Evolutionary conservation across 192 early-diverging fungal species (phyloP).

Genomic region (Coemansia sp.): DNA sequence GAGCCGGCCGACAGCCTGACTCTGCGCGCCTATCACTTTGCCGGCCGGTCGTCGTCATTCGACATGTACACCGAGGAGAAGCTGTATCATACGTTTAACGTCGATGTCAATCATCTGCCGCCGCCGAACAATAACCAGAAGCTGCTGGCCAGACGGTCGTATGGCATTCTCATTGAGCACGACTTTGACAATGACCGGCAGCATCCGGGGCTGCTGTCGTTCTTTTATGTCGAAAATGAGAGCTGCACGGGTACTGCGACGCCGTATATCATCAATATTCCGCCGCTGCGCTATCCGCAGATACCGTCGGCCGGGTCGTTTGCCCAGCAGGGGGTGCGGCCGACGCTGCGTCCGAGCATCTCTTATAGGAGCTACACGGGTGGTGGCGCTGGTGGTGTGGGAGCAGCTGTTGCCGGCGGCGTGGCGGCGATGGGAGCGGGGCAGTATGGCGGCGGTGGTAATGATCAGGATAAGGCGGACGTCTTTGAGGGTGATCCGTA

Average conservation of each 20-base stretch:
- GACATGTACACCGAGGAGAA: slow-evolving; percentile 66
- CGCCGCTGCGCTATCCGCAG: slow-evolving; percentile 44
- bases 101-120: slow-evolving; percentile 57
- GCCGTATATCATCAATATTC: slow-evolving; percentile 47
- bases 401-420: neutral
- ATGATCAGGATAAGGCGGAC: neutral
- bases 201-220: slow-evolving; percentile 40
- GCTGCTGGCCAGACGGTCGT: slow-evolving; percentile 60
- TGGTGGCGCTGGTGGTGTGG: slow-evolving; percentile 2
- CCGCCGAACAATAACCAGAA: slow-evolving; percentile 53
- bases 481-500: slow-evolving; percentile 28
- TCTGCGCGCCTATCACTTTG: slow-evolving; percentile 58
- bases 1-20: slow-evolving; percentile 64
- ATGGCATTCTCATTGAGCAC: slow-evolving; percentile 50
- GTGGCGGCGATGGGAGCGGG: neutral
- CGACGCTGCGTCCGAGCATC: slow-evolving; percentile 20
- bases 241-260: slow-evolving; percentile 40
- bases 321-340: slow-evolving; percentile 11
- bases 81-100: slow-evolving; percentile 67
- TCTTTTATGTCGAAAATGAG: slow-evolving; percentile 53
- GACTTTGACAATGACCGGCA: slow-evolving; percentile 48
- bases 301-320: slow-evolving; percentile 10
- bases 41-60: slow-evolving; percentile 55
- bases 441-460: neutral
- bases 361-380: slow-evolving; percentile 35